Evolutionary conservation across 768 basidiomycete genomes (phyloP).

Genomic region (Lentinula guzmanii): DNA sequence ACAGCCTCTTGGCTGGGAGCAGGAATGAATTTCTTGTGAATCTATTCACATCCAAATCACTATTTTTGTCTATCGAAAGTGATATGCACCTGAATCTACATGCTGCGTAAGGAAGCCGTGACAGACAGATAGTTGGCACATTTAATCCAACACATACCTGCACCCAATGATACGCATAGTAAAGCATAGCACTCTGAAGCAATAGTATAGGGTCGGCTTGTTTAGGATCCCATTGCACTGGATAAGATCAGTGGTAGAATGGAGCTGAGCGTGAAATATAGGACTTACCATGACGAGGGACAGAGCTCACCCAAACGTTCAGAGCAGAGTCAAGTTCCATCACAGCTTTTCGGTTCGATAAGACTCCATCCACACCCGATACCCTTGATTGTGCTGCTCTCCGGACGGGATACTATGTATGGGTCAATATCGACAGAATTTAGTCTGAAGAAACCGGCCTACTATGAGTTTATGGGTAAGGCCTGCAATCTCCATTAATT

Average conservation of each 20-base stretch:
- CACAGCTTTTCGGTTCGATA: neutral
- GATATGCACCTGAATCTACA: constrained; percentile 42
- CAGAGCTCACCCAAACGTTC: constrained; percentile 48
- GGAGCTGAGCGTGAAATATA: neutral
- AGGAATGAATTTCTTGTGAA: constrained; percentile 19
- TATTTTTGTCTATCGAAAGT: constrained; percentile 22
- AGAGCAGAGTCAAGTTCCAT: constrained; percentile 42
- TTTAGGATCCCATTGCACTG: constrained; percentile 42
- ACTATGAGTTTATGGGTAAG: constrained; percentile 45
- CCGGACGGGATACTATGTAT: neutral
- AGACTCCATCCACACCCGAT: neutral
- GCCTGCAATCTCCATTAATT: constrained; percentile 41
- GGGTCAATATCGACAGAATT: neutral
- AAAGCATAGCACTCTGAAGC: constrained; percentile 42
- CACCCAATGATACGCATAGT: constrained; percentile 37
- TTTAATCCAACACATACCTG: constrained; percentile 20
- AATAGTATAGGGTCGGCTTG: constrained; percentile 29
- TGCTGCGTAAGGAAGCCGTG: constrained; percentile 39
- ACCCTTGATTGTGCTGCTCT: neutral
- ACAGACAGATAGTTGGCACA: constrained; percentile 38
- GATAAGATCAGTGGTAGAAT: neutral
- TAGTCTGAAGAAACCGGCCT: constrained; percentile 9
- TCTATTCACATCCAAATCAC: constrained; percentile 10
- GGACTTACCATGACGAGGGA: constrained; percentile 25
- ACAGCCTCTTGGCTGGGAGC: constrained; percentile 5